Conservation (phyloP, 306 rosid genomes). For the Inga laurina region DNA sequence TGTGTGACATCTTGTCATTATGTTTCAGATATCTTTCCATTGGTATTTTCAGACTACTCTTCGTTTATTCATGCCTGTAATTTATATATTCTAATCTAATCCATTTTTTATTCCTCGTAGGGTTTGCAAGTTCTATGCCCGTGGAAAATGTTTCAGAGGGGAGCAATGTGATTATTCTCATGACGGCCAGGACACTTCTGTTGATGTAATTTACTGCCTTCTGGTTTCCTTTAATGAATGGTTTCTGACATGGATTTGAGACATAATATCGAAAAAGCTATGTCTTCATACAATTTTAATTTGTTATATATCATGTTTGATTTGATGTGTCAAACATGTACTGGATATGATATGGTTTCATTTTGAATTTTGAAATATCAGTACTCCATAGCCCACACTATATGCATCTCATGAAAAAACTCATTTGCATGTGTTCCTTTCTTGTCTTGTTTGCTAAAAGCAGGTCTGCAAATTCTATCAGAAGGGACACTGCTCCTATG, state of each 20-base stretch:
- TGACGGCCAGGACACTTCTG: conserved; percentile 60
- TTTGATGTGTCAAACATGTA: not conserved
- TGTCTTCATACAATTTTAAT: not conserved
- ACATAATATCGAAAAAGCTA: not conserved
- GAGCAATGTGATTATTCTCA: conserved; percentile 84
- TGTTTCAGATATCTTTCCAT: not conserved
- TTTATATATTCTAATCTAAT: not conserved
- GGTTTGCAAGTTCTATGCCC: conserved; percentile 84
- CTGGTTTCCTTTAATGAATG: not conserved
- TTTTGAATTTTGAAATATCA: not conserved
- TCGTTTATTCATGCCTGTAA: not conserved
- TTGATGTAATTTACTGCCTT: not conserved
- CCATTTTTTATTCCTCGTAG: conserved; percentile 13
- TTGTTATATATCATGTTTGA: not conserved
- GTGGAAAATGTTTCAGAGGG: conserved; percentile 87
- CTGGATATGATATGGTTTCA: not conserved
- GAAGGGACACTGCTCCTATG: conserved; percentile 79
- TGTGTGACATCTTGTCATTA: conserved; percentile 7
- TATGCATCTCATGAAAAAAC: not conserved
- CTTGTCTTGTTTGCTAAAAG: not conserved
- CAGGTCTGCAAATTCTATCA: conserved; percentile 83
- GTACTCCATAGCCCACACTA: no score
- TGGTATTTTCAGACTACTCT: not conserved
- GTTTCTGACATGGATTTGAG: not conserved
- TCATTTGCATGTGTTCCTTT: not conserved